Evolutionary conservation across 1,284 basidiomycete species (phyloP).

Genomic region (Fomes fomentarius): DNA sequence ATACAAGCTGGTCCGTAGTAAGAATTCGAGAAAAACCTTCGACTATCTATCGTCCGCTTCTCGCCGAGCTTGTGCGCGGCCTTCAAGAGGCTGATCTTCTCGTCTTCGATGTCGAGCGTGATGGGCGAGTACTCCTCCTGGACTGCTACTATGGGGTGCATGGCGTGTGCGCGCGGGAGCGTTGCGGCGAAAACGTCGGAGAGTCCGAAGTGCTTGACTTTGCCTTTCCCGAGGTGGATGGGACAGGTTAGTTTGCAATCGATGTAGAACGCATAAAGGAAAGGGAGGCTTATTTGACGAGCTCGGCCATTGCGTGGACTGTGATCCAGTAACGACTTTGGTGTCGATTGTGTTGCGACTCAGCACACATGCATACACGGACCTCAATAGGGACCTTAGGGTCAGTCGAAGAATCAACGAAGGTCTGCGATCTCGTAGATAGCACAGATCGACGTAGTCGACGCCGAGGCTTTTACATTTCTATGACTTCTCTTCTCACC

Average conservation of each 20-base stretch:
- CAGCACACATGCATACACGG: not conserved
- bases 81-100: conserved; percentile 49
- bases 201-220: conserved; percentile 58
- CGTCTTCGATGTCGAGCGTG: conserved; percentile 53
- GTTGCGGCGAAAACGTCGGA: conserved; percentile 62
- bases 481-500: too few relatives aligned
- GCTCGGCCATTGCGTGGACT: conserved; percentile 36
- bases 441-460: too few relatives aligned
- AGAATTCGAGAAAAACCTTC: too few relatives aligned
- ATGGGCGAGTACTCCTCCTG: conserved; percentile 72
- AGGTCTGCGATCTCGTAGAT: too few relatives aligned
- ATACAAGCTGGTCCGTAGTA: too few relatives aligned
- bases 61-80: conserved; percentile 57
- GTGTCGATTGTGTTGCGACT: conserved; percentile 25
- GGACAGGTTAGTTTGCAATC: conserved; percentile 5
- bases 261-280: not conserved
- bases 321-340: conserved; percentile 34
- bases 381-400: too few relatives aligned
- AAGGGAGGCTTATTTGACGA: conserved; percentile 29
- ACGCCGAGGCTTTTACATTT: too few relatives aligned
- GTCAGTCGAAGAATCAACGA: too few relatives aligned
- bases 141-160: conserved; percentile 63
- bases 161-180: conserved; percentile 63
- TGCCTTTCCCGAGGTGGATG: conserved; percentile 38
- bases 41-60: too few relatives aligned